A percentile compares a stretch with the other conserved stretches of the same genome.
Evolutionary conservation across 306 rosid genomes (phyloP).

Genomic region (Fragaria ananassa): DNA sequence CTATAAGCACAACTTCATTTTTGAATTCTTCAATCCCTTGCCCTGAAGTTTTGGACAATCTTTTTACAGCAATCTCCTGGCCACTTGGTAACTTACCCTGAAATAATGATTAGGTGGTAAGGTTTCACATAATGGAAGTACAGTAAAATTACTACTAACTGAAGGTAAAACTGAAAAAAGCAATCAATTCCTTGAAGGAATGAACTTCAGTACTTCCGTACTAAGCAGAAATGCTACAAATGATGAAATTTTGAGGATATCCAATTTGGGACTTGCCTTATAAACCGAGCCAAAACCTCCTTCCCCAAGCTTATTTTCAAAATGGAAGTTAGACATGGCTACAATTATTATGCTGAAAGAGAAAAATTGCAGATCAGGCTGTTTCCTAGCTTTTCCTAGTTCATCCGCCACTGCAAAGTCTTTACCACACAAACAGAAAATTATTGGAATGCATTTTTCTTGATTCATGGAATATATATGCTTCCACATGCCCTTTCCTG

Average conservation of each 20-base stretch:
- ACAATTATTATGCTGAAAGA: background rate
- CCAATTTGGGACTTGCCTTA: background rate
- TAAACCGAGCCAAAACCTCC: slow-evolving; percentile 13
- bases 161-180: background rate
- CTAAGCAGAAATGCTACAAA: background rate
- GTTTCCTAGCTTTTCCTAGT: background rate
- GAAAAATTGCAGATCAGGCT: background rate
- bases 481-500: background rate
- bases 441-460: background rate
- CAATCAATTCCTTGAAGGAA: background rate
- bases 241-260: background rate
- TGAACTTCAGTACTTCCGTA: background rate
- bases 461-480: background rate
- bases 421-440: background rate
- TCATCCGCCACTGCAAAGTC: background rate
- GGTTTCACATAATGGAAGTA: background rate
- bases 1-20: no score
- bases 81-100: background rate
- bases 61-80: background rate
- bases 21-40: no score
- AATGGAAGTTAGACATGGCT: background rate
- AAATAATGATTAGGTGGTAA: background rate
- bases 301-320: background rate
- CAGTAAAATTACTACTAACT: background rate
- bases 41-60: no score